These are phyloP conservation scores for Musa acuminata DNA, from an alignment of 176 grass and related monocot species.

Conservation along the genomic window DNA sequence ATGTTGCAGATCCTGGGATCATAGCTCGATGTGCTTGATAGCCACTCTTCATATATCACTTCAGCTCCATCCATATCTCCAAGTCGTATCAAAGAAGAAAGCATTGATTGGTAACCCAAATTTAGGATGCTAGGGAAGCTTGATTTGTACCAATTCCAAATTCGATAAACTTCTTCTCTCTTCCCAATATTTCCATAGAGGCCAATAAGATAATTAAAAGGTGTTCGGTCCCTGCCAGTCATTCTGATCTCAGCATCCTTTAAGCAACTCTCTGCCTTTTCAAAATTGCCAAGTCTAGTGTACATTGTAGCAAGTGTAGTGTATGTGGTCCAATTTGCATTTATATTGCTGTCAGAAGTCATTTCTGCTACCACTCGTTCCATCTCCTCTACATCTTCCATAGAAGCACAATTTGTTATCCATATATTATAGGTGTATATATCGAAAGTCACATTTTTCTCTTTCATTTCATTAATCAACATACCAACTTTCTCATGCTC, in stretches of 20 bases:
- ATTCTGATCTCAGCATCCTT: slow-evolving; percentile 78
- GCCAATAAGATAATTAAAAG: slow-evolving; percentile 72
- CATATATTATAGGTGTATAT: slow-evolving; percentile 83
- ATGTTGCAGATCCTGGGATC: slow-evolving; percentile 74
- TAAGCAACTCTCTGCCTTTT: slow-evolving; percentile 64
- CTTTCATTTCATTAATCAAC: slow-evolving; percentile 69
- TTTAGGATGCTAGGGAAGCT: slow-evolving; percentile 66
- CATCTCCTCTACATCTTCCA: slow-evolving; percentile 56
- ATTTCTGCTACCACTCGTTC: slow-evolving; percentile 50
- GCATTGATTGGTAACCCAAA: slow-evolving; percentile 60
- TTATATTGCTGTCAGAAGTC: slow-evolving; percentile 52
- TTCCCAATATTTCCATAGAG: slow-evolving; percentile 66
- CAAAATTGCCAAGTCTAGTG: slow-evolving; percentile 48
- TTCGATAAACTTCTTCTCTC: slow-evolving; percentile 70
- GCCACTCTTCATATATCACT: slow-evolving; percentile 83
- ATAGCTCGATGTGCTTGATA: slow-evolving; percentile 37
- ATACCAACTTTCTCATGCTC: slow-evolving; percentile 41
- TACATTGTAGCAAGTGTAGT: slow-evolving; percentile 80
- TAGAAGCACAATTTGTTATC: slow-evolving; percentile 70
- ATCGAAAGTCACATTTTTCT: slow-evolving; percentile 52
- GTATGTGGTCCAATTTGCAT: slow-evolving; percentile 86
- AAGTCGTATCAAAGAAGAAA: slow-evolving; percentile 57
- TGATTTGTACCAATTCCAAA: slow-evolving; percentile 91
- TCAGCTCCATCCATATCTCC: slow-evolving; percentile 67
- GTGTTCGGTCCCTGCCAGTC: slow-evolving; percentile 53